Evolutionary conservation across 345 rosid species (phyloP).

Genomic region (Mallotus nudiflorus): DNA sequence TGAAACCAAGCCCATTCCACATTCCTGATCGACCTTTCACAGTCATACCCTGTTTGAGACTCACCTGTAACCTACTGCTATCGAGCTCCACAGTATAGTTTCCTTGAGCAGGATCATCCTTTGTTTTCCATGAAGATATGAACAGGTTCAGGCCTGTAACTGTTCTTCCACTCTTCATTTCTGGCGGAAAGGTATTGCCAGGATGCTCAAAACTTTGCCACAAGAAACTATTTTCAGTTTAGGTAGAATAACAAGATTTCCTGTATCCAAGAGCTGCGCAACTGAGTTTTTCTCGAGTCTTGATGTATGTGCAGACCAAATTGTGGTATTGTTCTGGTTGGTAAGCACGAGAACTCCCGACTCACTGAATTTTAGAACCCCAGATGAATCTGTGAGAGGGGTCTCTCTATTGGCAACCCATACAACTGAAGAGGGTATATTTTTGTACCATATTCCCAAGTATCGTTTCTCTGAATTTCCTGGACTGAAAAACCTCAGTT

Average conservation of each 20-base stretch:
- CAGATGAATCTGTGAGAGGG: conserved; percentile 15
- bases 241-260: too few species aligned
- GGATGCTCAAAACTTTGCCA: conserved; percentile 29
- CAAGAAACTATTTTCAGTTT: not conserved
- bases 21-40: too few species aligned
- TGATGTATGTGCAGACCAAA: conserved; percentile 30
- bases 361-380: not conserved
- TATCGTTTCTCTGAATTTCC: conserved; percentile 15
- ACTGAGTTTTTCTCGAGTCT: too few species aligned
- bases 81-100: too few species aligned
- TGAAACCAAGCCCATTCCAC: too few species aligned
- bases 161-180: conserved; percentile 17
- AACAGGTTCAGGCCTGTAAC: not conserved
- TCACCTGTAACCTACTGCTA: too few species aligned
- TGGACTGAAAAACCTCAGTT: conserved; percentile 8
- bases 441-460: conserved; percentile 27
- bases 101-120: conserved; percentile 8
- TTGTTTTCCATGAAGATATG: conserved; percentile 11
- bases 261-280: too few species aligned
- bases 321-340: not conserved
- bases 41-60: too few species aligned
- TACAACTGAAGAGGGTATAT: conserved; percentile 15
- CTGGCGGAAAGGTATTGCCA: conserved; percentile 8
- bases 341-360: conserved; percentile 2
- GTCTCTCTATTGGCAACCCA: conserved; percentile 29